phyloP scores from a whole-genome alignment of 345 rosid species.

The Populus deltoides region DNA sequence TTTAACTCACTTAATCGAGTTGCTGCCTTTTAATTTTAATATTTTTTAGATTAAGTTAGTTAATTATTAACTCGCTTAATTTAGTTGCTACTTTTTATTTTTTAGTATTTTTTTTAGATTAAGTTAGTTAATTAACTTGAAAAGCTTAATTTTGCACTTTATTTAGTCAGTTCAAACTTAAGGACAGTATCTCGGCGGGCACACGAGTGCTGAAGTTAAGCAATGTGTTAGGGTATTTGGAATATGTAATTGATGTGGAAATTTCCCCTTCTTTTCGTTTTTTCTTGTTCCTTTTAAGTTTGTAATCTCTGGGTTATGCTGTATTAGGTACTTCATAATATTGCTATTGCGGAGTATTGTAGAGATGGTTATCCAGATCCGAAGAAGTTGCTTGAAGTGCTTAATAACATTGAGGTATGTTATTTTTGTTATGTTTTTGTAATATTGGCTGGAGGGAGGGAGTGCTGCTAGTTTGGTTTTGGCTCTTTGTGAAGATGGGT shows the following conservation, averaged over 20 bases:
- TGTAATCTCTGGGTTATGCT: slow-evolving; percentile 13
- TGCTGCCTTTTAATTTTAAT: not conserved
- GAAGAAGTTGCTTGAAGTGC: slow-evolving; percentile 66
- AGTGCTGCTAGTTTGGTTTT: too few species aligned
- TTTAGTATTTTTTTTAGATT: not conserved
- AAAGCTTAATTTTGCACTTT: not conserved
- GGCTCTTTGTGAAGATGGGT: too few species aligned
- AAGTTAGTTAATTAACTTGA: not conserved
- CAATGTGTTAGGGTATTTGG: not conserved
- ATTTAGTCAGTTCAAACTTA: not conserved
- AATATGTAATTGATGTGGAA: not conserved
- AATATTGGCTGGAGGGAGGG: not conserved
- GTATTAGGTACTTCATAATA: slow-evolving; percentile 80
- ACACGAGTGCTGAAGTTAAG: not conserved
- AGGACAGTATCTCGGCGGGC: not conserved
- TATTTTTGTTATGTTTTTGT: not conserved
- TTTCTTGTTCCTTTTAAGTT: slow-evolving; percentile 5
- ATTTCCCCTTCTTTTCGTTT: not conserved
- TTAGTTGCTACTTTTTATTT: not conserved
- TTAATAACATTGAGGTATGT: slow-evolving; percentile 68
- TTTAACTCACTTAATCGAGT: not conserved
- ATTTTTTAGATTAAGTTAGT: not conserved
- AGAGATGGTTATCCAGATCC: slow-evolving; percentile 72
- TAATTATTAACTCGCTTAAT: not conserved
- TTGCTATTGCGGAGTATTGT: slow-evolving; percentile 74